Percentiles rank a stretch among this genome's conserved stretches.
Conservation (phyloP, 495 filamentous ascomycete genomes). For the Copromyces sp. region DNA sequence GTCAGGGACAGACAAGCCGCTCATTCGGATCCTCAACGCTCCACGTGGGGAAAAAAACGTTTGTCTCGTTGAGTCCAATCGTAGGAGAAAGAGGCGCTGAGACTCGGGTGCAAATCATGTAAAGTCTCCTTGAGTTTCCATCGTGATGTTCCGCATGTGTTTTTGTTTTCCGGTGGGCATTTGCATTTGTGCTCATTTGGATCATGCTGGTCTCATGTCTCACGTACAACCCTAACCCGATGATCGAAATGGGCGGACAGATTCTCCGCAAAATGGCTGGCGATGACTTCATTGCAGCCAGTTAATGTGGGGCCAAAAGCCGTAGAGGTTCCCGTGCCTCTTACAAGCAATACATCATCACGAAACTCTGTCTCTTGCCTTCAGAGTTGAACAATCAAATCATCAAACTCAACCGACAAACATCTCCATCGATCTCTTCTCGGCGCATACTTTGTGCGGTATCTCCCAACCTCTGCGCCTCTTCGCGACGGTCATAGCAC, state of each 20-base stretch:
- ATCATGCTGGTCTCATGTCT: background rate
- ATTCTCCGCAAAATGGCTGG: background rate
- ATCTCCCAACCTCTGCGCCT: background rate
- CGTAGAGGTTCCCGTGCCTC: background rate
- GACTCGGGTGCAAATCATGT: background rate
- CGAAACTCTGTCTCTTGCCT: background rate
- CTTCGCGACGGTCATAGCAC: background rate
- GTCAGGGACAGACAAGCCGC: background rate
- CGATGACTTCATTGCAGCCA: background rate
- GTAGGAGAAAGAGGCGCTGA: background rate
- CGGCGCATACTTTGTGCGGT: background rate
- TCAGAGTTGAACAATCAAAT: background rate
- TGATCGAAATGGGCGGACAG: background rate
- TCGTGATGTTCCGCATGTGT: background rate
- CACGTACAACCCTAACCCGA: background rate
- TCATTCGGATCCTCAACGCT: background rate
- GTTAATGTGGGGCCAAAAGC: background rate
- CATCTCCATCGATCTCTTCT: background rate
- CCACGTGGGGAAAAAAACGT: background rate
- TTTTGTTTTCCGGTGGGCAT: background rate
- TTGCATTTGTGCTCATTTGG: background rate
- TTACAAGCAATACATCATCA: background rate
- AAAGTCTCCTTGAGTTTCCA: background rate
- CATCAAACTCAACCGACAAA: background rate
- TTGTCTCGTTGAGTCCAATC: background rate